Base-by-base conservation (phyloP, 2,329 filamentous ascomycete species). In the Fusarium udum region DNA sequence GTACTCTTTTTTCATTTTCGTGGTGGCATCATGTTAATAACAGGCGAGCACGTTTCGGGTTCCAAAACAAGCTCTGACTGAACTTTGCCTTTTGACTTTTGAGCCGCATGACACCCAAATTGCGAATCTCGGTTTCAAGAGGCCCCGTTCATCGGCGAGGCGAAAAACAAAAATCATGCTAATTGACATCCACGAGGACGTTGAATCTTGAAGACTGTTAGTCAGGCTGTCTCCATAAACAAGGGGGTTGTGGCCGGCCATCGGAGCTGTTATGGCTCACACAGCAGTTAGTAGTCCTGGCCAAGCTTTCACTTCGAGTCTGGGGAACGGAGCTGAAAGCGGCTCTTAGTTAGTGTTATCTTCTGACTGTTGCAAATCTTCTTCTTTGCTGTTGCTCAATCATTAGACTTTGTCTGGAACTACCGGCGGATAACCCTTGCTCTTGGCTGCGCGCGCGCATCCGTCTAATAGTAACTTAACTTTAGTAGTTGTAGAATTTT, bases 241-340 rank as follows among this genome's bases (percentile, higher is more conserved):
- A 62, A 62, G 58, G 58, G 39, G 39, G 24, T 43, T 24, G 26
- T 52, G 43, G 64, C 72, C 72, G 68, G 72, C 53, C 57, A 72
- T 74, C 72, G 72, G 71, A 74, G 72, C 46, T 69, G 56, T n/a
- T 60, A 62, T 70, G 57, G 72, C 71, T 73, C 71, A 74, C 42
- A 68, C 56, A 61, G 20, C 15, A 22, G 9, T 22, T 16, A 24
- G 57, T 59, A 62, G 63, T 71, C 58, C 62, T 55, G 64, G 68
- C 37, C 45, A 69, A 61, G 45, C 69, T 61, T 57, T 67, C 67
- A 53, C 37, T 49, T 63, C 36, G 32, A 74, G 72, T 74, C 71
- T 69, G 71, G 64, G 72, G 71, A 69, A 72, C 63, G 62, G 59
- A 74, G 68, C 67, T 65, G 64, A 61, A 59, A 72, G 37, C n/a